phyloP scores from a whole-genome alignment of 2,329 filamentous ascomycete species.

The Leptographium procerum region DNA sequence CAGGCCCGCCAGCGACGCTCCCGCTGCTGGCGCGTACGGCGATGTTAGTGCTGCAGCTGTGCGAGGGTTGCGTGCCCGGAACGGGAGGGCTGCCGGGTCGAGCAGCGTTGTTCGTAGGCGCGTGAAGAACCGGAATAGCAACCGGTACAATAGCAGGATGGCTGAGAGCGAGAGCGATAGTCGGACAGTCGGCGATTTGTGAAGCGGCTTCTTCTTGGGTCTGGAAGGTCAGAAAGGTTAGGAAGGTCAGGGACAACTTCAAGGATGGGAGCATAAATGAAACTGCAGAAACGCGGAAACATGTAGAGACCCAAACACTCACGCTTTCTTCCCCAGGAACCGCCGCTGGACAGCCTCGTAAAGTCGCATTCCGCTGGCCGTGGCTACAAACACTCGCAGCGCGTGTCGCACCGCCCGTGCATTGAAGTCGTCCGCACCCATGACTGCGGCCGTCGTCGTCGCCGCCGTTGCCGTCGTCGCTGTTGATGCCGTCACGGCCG shows the following conservation, averaged over 20 bases:
- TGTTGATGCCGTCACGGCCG: background rate
- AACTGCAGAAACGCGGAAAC: slow-evolving; percentile 19
- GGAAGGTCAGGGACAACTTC: no score
- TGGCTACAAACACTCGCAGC: slow-evolving; percentile 56
- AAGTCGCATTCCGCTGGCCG: slow-evolving; percentile 51
- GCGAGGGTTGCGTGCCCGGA: slow-evolving; percentile 71
- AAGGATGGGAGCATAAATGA: background rate
- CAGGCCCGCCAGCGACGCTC: slow-evolving; percentile 76
- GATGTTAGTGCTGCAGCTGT: slow-evolving; percentile 68
- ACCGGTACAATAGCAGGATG: slow-evolving; percentile 71
- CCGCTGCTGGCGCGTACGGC: slow-evolving; percentile 75
- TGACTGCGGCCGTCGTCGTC: slow-evolving; percentile 18
- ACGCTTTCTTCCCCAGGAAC: slow-evolving; percentile 24
- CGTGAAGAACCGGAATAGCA: slow-evolving; percentile 82
- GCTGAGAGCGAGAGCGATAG: slow-evolving; percentile 74
- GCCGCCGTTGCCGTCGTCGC: background rate
- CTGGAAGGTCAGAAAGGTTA: background rate
- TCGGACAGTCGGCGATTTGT: slow-evolving; percentile 59
- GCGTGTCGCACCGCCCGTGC: slow-evolving; percentile 59
- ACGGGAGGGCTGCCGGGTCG: slow-evolving; percentile 66
- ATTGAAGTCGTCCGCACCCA: slow-evolving; percentile 49
- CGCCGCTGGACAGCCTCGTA: slow-evolving; percentile 42
- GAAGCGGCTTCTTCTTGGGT: slow-evolving; percentile 39
- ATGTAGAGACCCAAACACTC: slow-evolving; percentile 12
- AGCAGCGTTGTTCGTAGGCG: slow-evolving; percentile 69